A percentile compares a stretch with the other conserved stretches of the same genome.
Conservation (phyloP, 2,329 filamentous ascomycete genomes). For the Curvularia eragrostidis region DNA sequence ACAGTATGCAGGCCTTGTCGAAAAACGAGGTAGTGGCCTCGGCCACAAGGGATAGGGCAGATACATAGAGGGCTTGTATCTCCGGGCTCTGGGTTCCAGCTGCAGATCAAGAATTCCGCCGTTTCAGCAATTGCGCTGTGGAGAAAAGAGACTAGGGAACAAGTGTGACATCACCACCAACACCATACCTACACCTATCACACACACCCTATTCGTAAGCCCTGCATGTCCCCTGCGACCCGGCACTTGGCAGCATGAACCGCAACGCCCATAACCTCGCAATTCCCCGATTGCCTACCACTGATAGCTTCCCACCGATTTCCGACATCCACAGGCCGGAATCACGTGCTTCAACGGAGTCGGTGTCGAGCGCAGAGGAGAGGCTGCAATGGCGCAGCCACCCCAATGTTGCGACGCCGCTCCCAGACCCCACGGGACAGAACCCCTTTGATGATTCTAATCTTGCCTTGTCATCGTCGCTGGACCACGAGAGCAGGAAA, state of each 20-base stretch:
- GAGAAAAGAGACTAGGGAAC: background rate
- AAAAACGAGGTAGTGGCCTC: constrained; percentile 8
- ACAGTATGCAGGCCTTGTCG: constrained; percentile 11
- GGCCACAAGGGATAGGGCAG: constrained; percentile 5
- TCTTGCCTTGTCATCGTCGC: constrained; percentile 4
- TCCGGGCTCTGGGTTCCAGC: constrained; percentile 7
- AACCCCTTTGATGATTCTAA: constrained; percentile 35
- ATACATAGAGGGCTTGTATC: constrained; percentile 14
- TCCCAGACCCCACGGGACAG: constrained; percentile 9
- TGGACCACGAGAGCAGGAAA: constrained; percentile 1
- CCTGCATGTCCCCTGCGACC: constrained; percentile 15
- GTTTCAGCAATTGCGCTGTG: background rate
- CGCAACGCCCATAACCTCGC: constrained; percentile 13
- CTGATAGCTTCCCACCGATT: constrained; percentile 14
- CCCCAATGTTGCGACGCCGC: constrained; percentile 25
- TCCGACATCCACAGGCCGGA: constrained; percentile 2
- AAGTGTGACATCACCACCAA: constrained; percentile 10
- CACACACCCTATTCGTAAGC: constrained; percentile 2
- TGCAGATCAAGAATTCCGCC: background rate
- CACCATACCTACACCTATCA: background rate
- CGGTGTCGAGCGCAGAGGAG: constrained; percentile 28
- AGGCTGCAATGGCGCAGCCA: constrained; percentile 38
- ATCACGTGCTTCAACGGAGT: constrained; percentile 13
- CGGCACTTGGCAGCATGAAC: constrained; percentile 17
- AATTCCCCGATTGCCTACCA: constrained; percentile 11